Percentiles rank a stretch among this genome's conserved stretches.
Evolutionary conservation across 1,284 basidiomycete genomes (phyloP).

Genomic region (Naganishia cerealis): DNA sequence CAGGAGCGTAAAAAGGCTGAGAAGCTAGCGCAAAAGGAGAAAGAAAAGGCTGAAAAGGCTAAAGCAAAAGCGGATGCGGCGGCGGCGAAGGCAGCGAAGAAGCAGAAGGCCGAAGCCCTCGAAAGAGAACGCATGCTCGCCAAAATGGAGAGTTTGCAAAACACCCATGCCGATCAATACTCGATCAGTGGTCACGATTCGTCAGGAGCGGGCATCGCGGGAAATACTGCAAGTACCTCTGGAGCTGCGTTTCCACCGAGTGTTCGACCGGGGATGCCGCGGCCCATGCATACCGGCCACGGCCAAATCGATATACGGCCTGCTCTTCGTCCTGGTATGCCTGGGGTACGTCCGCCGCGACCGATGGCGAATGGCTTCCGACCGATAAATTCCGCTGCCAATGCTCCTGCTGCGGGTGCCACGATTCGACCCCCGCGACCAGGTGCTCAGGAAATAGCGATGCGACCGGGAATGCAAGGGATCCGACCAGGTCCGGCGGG

Average conservation of each 20-base stretch:
- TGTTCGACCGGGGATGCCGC: slow-evolving; percentile 6
- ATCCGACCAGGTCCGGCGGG: slow-evolving; percentile 14
- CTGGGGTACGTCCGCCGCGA: slow-evolving; percentile 22
- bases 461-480: slow-evolving; percentile 28
- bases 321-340: slow-evolving; percentile 15
- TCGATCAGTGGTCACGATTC: not conserved
- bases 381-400: slow-evolving; percentile 19
- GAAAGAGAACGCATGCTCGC: slow-evolving; percentile 19
- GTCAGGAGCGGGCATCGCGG: not conserved
- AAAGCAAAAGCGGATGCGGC: slow-evolving; percentile 34
- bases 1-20: slow-evolving; percentile 30
- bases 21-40: slow-evolving; percentile 25
- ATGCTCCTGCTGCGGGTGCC: slow-evolving; percentile 7
- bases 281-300: not conserved
- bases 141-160: slow-evolving; percentile 23
- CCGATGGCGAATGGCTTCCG: slow-evolving; percentile 16
- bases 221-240: not conserved
- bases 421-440: slow-evolving; percentile 26
- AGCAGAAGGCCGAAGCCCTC: slow-evolving; percentile 27
- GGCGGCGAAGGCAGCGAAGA: slow-evolving; percentile 33
- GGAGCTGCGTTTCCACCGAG: not conserved
- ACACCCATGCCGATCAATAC: slow-evolving; percentile 2
- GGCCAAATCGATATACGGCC: slow-evolving; percentile 2
- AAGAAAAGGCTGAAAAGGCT: slow-evolving; percentile 29
- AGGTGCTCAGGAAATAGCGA: slow-evolving; percentile 20